phyloP scores from a whole-genome alignment of 2,329 filamentous ascomycete species.

The Talaromyces rugulosus region DNA sequence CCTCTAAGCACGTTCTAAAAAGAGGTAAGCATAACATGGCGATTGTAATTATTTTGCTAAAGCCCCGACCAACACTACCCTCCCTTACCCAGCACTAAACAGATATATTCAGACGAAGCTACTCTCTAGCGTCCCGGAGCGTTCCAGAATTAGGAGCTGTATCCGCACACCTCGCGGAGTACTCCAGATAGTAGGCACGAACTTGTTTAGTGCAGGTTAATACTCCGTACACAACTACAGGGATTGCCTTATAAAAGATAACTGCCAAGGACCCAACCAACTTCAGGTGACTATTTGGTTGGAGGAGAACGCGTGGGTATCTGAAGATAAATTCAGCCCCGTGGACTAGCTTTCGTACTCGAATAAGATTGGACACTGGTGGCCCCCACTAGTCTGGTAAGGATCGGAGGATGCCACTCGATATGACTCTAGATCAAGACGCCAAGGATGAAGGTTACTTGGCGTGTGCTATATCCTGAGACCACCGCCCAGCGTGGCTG shows the following conservation, averaged over 20 bases:
- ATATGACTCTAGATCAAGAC: neutral
- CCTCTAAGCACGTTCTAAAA: neutral
- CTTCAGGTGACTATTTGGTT: neutral
- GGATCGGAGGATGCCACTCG: neutral
- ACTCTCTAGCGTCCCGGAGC: no score
- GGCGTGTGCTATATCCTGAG: neutral
- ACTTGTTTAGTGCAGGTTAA: neutral
- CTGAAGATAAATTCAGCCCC: neutral
- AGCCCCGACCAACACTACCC: no score
- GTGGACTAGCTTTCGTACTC: no score
- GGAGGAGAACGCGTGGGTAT: neutral
- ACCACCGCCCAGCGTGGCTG: no score
- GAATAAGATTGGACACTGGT: neutral
- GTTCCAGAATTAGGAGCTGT: no score
- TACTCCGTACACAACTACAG: neutral
- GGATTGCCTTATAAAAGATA: neutral
- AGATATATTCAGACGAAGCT: no score
- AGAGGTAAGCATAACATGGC: no score
- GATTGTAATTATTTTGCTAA: no score
- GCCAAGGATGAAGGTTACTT: neutral
- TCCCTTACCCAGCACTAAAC: no score
- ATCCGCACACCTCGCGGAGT: no score
- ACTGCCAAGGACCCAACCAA: neutral
- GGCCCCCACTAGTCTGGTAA: neutral
- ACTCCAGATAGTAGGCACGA: no score